Evolutionary conservation across 2,329 filamentous ascomycete genomes (phyloP).

Genomic region (Botryotinia calthae): DNA sequence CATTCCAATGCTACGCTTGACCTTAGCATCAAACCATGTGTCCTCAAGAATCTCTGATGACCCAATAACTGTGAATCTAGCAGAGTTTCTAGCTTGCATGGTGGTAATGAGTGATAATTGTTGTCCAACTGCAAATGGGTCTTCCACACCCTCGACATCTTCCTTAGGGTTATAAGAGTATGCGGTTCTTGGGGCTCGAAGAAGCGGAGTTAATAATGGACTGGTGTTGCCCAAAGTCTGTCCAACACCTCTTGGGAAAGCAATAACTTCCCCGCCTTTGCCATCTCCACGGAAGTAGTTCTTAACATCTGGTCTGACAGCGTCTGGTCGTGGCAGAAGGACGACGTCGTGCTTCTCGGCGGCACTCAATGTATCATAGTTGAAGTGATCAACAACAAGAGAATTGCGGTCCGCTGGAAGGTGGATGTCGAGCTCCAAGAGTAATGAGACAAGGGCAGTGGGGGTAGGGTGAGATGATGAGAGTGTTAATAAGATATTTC

Average conservation of each 20-base stretch:
- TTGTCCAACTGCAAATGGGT: slow-evolving; percentile 78
- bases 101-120: slow-evolving; percentile 84
- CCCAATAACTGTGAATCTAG: slow-evolving; percentile 81
- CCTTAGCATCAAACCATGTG: slow-evolving; percentile 81
- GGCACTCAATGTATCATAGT: slow-evolving; percentile 76
- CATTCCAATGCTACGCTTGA: slow-evolving; percentile 50
- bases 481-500: slow-evolving; percentile 86
- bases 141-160: slow-evolving; percentile 68
- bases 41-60: slow-evolving; percentile 85
- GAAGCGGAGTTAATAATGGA: slow-evolving; percentile 74
- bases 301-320: slow-evolving; percentile 66
- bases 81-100: slow-evolving; percentile 90
- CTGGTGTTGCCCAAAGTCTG: slow-evolving; percentile 76
- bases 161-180: slow-evolving; percentile 96
- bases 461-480: slow-evolving; percentile 70
- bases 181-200: slow-evolving; percentile 78
- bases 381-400: slow-evolving; percentile 92
- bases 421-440: slow-evolving; percentile 84
- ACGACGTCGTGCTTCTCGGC: slow-evolving; percentile 85
- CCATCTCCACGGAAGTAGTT: slow-evolving; percentile 70
- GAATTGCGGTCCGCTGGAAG: slow-evolving; percentile 83
- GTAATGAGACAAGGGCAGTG: slow-evolving; percentile 70
- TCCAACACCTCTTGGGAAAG: slow-evolving; percentile 78
- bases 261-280: slow-evolving; percentile 56
- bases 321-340: slow-evolving; percentile 66